Evolutionary conservation across 176 grass and related monocot species (phyloP), one percentile per base, ranked within the genome.

Genomic region (Carex littledalei): DNA sequence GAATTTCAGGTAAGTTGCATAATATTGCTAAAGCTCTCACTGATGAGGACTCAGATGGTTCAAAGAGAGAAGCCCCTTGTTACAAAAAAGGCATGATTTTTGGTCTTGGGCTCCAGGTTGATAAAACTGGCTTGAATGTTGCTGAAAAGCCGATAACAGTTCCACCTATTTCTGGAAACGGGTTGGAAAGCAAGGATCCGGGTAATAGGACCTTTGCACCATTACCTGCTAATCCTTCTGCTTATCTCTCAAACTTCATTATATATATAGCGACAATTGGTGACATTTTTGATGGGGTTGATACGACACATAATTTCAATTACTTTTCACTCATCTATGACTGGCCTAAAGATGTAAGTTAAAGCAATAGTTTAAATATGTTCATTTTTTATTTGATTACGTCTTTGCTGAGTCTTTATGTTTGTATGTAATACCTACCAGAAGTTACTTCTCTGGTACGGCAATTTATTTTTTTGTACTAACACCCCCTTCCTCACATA

Each of bases 221-320:
- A 75, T 82, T 94, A 84, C 89, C 93, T 86, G 79, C 93, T 67
- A 98, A 93, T 83, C 88, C 93, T 12, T 93, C 92, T 52, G 90
- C 92, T 84, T 98, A 94, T 89, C 90, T 98, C 86, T 98, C 95
- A 56, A 87, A 91, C 83, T 98, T 98, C 82, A 94, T 94, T 87
- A 93, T 98, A 87, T 98, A 98, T 70, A 93, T 94, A 55, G 95
- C 95, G 41, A 93, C 95, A 83, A 88, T 98, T 13, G 95, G 95
- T 83, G 95, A 98, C 75, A 98, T 94, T 90, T 93, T 98, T 88
- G 95, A 98, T 85, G 95, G 95, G 72, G 89, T 89, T 83, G 95
- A 98, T 70, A 98, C 95, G 6, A 94, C 95, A 87, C 95, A 98
- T 93, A 92, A 98, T 90, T 98, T 98, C 91, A 94, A 98, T 88